These are phyloP conservation scores for Drechmeria coniospora DNA, from an alignment of 2,329 filamentous ascomycete genomes.

Conservation along the genomic window DNA sequence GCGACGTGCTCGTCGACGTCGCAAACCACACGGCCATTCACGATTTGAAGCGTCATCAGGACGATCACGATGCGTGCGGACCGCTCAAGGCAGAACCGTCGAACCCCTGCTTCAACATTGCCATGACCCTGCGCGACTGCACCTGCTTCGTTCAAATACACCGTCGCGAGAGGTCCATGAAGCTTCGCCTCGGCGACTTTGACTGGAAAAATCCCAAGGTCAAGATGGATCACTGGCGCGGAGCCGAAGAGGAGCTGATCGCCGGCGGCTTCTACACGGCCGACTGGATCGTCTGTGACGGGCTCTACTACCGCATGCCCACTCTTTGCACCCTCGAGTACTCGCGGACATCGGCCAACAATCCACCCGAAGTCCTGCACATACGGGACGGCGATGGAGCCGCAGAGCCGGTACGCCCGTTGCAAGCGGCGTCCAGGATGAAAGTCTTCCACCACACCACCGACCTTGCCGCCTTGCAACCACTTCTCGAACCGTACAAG, in stretches of 20 bases:
- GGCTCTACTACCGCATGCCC: conserved; percentile 18
- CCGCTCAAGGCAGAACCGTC: conserved; percentile 25
- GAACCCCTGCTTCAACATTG: conserved; percentile 41
- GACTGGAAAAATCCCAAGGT: conserved; percentile 56
- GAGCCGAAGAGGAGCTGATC: conserved; percentile 46
- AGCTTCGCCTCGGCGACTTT: conserved; percentile 56
- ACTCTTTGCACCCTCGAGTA: conserved; percentile 20
- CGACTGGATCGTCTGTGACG: conserved; percentile 19
- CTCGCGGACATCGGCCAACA: conserved; percentile 5
- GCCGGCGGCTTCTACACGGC: conserved; percentile 54
- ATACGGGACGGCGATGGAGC: conserved; percentile 4
- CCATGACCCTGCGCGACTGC: conserved; percentile 72
- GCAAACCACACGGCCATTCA: conserved; percentile 19
- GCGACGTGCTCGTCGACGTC: conserved; percentile 12
- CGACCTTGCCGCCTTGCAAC: conserved; percentile 6
- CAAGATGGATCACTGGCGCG: conserved; percentile 56
- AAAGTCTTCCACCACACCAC: conserved; percentile 9
- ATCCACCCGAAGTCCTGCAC: conserved; percentile 8
- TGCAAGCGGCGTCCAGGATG: neutral
- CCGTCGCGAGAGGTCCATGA: conserved; percentile 18
- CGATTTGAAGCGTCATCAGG: conserved; percentile 20
- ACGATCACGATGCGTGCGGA: conserved; percentile 25
- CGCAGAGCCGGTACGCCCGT: neutral
- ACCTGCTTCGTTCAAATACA: conserved; percentile 54
- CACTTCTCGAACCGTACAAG: conserved; percentile 3